These are phyloP conservation scores for Ceratobasidium sp. DNA, from an alignment of 1,284 basidiomycete species.

Conservation along the genomic window DNA sequence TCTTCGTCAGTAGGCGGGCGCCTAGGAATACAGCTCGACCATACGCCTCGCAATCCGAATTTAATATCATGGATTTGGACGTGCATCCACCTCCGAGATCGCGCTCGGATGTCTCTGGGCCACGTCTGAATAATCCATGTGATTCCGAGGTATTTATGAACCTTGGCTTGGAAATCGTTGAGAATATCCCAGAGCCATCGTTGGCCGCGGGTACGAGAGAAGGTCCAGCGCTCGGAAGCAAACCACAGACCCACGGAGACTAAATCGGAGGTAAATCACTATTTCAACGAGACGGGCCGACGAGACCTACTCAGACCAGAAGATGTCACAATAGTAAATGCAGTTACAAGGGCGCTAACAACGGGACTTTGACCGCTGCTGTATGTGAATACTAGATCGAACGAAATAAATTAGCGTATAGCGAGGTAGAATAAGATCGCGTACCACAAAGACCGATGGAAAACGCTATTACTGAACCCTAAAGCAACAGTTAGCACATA, in stretches of 20 bases:
- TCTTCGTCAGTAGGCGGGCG: slow-evolving; percentile 15
- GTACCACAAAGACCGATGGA: slow-evolving; percentile 48
- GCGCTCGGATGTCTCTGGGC: slow-evolving; percentile 35
- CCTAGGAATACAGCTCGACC: slow-evolving; percentile 13
- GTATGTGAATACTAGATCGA: slow-evolving; percentile 38
- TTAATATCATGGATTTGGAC: slow-evolving; percentile 10
- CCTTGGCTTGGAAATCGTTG: slow-evolving; percentile 56
- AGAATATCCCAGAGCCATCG: slow-evolving; percentile 45
- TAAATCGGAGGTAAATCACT: neutral
- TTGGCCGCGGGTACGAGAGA: slow-evolving; percentile 45
- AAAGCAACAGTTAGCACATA: neutral
- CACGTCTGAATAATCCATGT: slow-evolving; percentile 46
- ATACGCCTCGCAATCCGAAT: neutral
- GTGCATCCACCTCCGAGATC: neutral
- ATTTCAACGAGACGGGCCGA: neutral
- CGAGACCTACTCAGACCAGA: slow-evolving; percentile 36
- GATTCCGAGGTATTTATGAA: slow-evolving; percentile 61
- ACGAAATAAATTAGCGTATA: neutral
- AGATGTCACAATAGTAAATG: slow-evolving; percentile 46
- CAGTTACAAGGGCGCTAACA: slow-evolving; percentile 40
- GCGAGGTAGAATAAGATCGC: slow-evolving; percentile 3
- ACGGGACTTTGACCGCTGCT: slow-evolving; percentile 29
- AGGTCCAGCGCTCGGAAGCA: slow-evolving; percentile 47
- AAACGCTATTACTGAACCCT: slow-evolving; percentile 48
- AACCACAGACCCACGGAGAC: slow-evolving; percentile 49